Base-by-base conservation (phyloP, 2,329 filamentous ascomycete species). In the Cladosporium austrohemisphaericum region DNA sequence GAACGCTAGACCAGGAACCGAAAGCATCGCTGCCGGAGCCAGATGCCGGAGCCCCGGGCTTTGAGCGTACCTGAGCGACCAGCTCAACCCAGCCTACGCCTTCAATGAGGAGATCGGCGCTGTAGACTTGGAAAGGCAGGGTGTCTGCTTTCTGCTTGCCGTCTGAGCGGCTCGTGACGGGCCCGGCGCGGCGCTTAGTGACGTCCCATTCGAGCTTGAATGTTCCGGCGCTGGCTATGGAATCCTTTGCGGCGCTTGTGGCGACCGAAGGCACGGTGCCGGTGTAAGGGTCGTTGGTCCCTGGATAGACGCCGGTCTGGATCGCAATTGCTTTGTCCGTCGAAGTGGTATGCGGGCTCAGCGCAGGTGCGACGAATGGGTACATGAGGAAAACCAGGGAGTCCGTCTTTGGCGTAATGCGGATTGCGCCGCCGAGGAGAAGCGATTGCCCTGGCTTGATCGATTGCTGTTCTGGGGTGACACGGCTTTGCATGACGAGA, bases 1-100 rank as follows among this genome's bases (percentile, higher is more conserved):
- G 89, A 4, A 49, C 35, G 47, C 37, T 9, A 22, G 40, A 26
- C 50, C 19, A 51, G 6, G 38, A 52, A 25, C 52, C 49, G 33
- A 60, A 47, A 33, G 57, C 57, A 51, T 65, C 35, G 11, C 31
- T 52, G 2, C 38, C 38, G n/a, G 23, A 13, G 8, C 25, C 11
- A 1, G 38, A 41, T 31, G 7, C 18, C 13, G 50, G 3, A 25
- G n/a, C 5, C 57, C 50, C 5, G 38, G 18, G 16, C 18, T 55
- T 51, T 20, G 61, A 63, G 1, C 92, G 81, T 8, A 94, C 81
- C 69, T 98, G 92, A 3, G 84, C 84, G 1, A 83, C 84, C 32
- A 98, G 68, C 68, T 98, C 93, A 2, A 98, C 78, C 87, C 94
- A 98, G 6, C 93, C 93, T 20, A 90, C 85, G 2, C 93, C 90